Conservation (phyloP, 2,329 filamentous ascomycete species). For the Drechslerella dactyloides region DNA sequence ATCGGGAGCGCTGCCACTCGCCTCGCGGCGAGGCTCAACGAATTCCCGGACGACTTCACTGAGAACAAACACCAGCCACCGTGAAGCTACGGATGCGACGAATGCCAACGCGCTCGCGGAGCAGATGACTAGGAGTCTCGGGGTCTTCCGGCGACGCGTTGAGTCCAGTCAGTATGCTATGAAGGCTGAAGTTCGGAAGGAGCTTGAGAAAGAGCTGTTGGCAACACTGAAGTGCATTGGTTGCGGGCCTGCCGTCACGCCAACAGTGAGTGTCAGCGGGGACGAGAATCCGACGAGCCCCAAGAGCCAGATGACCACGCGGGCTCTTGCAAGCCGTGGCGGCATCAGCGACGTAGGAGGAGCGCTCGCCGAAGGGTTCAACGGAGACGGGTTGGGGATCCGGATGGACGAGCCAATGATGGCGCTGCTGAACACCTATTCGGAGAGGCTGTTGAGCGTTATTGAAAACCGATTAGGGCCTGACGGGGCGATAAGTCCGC, state of each 20-base stretch:
- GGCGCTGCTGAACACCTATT: slow-evolving; percentile 43
- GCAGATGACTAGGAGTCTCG: slow-evolving; percentile 42
- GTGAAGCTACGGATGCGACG: slow-evolving; percentile 32
- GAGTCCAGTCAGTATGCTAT: slow-evolving; percentile 44
- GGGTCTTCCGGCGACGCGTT: slow-evolving; percentile 36
- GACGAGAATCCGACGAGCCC: slow-evolving; percentile 30
- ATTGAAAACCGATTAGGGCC: slow-evolving; percentile 37
- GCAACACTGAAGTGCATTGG: slow-evolving; percentile 44
- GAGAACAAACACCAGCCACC: slow-evolving; percentile 8
- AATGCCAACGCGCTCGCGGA: slow-evolving; percentile 47
- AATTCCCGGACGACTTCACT: slow-evolving; percentile 22
- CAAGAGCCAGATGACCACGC: slow-evolving; percentile 9
- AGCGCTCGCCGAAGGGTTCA: background rate
- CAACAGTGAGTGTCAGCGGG: slow-evolving; percentile 34
- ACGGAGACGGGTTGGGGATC: slow-evolving; percentile 29
- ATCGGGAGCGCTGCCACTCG: slow-evolving; percentile 1
- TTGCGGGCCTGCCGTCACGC: slow-evolving; percentile 15
- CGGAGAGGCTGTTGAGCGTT: slow-evolving; percentile 42
- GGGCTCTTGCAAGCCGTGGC: too few species aligned
- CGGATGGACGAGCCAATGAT: slow-evolving; percentile 49
- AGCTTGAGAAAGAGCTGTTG: slow-evolving; percentile 45
- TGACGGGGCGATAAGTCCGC: slow-evolving; percentile 28
- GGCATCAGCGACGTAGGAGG: slow-evolving; percentile 3
- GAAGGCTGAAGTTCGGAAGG: slow-evolving; percentile 37
- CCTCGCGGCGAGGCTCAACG: slow-evolving; percentile 25